phyloP scores from a whole-genome alignment of 1,284 basidiomycete species.

The Tilletia setariae region DNA sequence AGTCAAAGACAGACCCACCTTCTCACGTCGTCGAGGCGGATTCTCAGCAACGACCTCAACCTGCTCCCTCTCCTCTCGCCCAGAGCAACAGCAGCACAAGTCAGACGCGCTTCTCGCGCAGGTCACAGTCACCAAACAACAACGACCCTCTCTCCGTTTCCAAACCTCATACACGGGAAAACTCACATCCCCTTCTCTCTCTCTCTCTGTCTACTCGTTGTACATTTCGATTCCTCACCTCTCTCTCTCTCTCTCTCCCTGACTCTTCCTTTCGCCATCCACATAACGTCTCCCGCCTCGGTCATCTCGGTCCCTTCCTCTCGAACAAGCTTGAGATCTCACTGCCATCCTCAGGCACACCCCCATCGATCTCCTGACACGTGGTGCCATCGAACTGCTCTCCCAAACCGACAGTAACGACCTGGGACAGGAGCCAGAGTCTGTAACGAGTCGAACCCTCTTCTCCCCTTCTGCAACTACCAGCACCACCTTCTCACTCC shows the following conservation, averaged over 20 bases:
- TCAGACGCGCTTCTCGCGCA: not conserved
- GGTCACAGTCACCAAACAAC: not conserved
- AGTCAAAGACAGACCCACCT: no score
- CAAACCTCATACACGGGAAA: no score
- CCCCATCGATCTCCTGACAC: not conserved
- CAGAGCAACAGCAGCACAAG: no score
- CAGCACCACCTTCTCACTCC: not conserved
- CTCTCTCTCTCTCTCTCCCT: not conserved
- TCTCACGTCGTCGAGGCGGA: no score
- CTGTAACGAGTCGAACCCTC: not conserved
- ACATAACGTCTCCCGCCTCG: not conserved
- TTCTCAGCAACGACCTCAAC: no score
- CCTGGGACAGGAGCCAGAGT: no score
- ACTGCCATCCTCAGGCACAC: not conserved
- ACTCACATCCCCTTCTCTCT: not conserved
- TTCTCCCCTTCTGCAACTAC: not conserved
- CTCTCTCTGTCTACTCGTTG: not conserved
- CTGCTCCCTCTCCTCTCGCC: no score
- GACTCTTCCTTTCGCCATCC: not conserved
- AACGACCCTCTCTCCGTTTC: no score
- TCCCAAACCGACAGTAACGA: no score
- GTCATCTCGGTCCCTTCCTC: not conserved
- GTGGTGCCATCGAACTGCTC: no score
- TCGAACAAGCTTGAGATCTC: slow-evolving; percentile 12
- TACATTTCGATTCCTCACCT: not conserved